Conservation (phyloP, 768 basidiomycete genomes). For the Mycena latifolia region DNA sequence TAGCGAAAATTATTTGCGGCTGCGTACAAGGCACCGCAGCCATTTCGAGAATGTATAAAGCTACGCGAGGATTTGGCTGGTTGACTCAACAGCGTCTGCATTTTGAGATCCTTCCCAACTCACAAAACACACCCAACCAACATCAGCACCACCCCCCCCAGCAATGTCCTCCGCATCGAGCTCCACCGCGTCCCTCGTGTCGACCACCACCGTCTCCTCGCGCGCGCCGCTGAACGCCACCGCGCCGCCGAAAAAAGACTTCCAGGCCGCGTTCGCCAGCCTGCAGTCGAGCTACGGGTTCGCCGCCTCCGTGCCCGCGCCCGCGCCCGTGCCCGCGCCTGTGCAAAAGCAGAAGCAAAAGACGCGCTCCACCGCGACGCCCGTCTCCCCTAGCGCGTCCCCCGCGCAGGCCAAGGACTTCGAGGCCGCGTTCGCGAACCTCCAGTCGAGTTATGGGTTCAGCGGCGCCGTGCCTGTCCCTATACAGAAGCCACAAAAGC, state of each 20-base stretch:
- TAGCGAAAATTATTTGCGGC: background rate
- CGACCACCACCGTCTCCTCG: constrained; percentile 21
- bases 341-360: too few relatives aligned
- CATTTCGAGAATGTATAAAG: constrained; percentile 20
- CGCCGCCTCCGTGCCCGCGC: constrained; percentile 2
- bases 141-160: background rate
- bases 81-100: too few relatives aligned
- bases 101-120: background rate
- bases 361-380: background rate
- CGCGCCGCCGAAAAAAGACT: constrained; percentile 18
- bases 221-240: constrained; percentile 8
- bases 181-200: constrained; percentile 26
- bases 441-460: constrained; percentile 30
- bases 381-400: constrained; percentile 13
- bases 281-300: constrained; percentile 31
- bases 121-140: constrained; percentile 1
- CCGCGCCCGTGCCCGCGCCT: background rate
- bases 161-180: constrained; percentile 17
- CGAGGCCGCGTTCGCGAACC: constrained; percentile 22
- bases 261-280: constrained; percentile 18
- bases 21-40: constrained; percentile 13
- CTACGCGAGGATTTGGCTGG: background rate
- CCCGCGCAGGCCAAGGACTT: constrained; percentile 21
- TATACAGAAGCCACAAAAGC: background rate
- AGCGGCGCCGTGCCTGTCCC: constrained; percentile 5